Conservation (phyloP, 139 green algal species). For the Ettlia oleoabundans region DNA sequence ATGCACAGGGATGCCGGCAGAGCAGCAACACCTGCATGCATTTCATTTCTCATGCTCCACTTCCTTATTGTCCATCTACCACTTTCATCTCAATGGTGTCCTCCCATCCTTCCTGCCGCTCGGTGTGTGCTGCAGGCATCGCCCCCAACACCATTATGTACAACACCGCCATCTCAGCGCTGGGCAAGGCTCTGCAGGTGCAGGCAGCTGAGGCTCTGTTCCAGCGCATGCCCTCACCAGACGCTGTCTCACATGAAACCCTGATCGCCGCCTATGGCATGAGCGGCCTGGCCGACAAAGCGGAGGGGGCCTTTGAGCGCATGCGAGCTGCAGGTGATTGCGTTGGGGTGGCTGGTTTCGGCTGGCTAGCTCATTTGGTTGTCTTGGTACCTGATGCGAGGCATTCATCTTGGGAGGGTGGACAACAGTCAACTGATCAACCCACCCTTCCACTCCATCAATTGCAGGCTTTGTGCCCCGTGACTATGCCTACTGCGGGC, state of each 20-base stretch:
- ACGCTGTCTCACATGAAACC: conserved; percentile 78
- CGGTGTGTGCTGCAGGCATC: conserved; percentile 38
- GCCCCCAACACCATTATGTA: conserved; percentile 80
- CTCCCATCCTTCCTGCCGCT: background rate
- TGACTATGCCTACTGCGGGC: conserved; percentile 83
- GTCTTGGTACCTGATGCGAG: no score
- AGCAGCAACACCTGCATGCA: no score
- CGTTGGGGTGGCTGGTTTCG: background rate
- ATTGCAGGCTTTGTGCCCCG: conserved; percentile 13
- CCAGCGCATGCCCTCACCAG: conserved; percentile 50
- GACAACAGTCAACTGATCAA: no score
- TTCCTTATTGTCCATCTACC: background rate
- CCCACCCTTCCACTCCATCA: no score
- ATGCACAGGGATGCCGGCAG: no score
- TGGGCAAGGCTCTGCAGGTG: conserved; percentile 74
- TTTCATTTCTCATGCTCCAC: no score
- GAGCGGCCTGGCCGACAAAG: conserved; percentile 56
- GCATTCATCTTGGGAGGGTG: no score
- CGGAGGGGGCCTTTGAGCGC: conserved; percentile 60
- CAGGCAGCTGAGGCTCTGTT: conserved; percentile 74
- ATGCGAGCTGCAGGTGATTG: conserved; percentile 35
- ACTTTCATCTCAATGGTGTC: no score
- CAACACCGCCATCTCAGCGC: conserved; percentile 83
- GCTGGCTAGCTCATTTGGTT: no score
- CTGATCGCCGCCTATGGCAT: conserved; percentile 83